Evolutionary conservation across 441 rosid species (phyloP).

Genomic region (Pelargonium fulgidum): DNA sequence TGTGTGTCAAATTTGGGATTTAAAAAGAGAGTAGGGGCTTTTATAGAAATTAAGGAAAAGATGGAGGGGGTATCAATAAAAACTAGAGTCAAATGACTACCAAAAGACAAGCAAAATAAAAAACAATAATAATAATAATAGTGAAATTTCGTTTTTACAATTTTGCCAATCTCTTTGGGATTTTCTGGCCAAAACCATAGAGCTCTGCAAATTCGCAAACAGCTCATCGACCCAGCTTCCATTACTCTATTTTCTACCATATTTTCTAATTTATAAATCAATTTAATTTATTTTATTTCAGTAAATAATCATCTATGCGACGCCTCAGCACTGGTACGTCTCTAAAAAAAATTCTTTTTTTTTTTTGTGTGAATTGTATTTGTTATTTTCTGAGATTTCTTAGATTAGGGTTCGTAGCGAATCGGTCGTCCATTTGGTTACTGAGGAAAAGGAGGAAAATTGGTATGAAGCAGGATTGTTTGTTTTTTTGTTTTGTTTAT

Average conservation of each 20-base stretch:
- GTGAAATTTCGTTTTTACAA: not conserved
- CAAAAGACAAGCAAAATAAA: not conserved
- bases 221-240: constrained; percentile 11
- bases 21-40: not conserved
- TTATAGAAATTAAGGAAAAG: not conserved
- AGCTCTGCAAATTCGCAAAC: constrained; percentile 5
- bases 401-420: constrained; percentile 5
- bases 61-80: not conserved
- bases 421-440: not conserved
- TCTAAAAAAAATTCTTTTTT: not conserved
- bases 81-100: not conserved
- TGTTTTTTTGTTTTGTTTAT: not conserved
- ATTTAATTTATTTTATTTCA: constrained; percentile 6
- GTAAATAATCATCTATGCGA: not conserved
- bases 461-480: not conserved
- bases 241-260: not conserved
- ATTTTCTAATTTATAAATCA: not conserved
- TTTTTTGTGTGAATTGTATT: not conserved
- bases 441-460: constrained; percentile 4
- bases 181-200: not conserved
- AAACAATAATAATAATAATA: not conserved
- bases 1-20: constrained; percentile 1
- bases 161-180: not conserved
- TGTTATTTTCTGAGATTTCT: not conserved
- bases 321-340: not conserved